phyloP scores from a whole-genome alignment of 2,329 filamentous ascomycete genomes.

The Fusarium phyllophilum region DNA sequence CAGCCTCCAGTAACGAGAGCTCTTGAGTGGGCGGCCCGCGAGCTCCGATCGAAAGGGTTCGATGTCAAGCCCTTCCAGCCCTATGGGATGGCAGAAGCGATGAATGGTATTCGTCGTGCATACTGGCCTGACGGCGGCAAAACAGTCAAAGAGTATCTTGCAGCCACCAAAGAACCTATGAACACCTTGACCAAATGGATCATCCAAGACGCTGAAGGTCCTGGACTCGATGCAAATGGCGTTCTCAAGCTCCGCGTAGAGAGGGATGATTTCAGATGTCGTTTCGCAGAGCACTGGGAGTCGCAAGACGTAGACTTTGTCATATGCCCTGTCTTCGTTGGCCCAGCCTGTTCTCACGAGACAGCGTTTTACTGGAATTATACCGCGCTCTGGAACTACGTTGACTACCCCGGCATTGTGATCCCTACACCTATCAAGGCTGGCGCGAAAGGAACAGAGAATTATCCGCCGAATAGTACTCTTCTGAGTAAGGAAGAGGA shows the following conservation, averaged over 20 bases:
- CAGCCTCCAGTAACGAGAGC: conserved; percentile 52
- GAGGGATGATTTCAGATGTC: conserved; percentile 44
- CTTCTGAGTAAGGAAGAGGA: conserved; percentile 6
- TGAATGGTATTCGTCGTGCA: conserved; percentile 16
- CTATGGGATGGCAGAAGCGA: conserved; percentile 12
- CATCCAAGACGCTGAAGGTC: conserved; percentile 27
- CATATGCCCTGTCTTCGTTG: conserved; percentile 32
- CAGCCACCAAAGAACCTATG: conserved; percentile 43
- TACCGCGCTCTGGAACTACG: conserved; percentile 50
- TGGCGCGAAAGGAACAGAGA: conserved; percentile 1
- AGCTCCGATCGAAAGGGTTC: background rate
- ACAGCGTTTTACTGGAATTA: conserved; percentile 51
- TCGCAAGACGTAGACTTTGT: conserved; percentile 50
- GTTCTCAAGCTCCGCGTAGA: conserved; percentile 42
- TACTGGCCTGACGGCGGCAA: conserved; percentile 44
- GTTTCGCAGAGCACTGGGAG: conserved; percentile 49
- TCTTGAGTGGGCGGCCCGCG: conserved; percentile 47
- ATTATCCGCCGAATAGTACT: background rate
- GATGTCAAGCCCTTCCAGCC: conserved; percentile 25
- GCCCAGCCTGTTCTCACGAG: conserved; percentile 49
- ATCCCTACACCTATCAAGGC: conserved; percentile 47
- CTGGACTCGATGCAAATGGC: conserved; percentile 10
- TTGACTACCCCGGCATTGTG: conserved; percentile 50
- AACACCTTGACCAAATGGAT: conserved; percentile 43
- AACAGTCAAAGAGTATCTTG: conserved; percentile 20